Evolutionary conservation across 768 basidiomycete genomes (phyloP), one percentile per base, ranked within the genome.

Genomic region (Wakefieldia striispora): DNA sequence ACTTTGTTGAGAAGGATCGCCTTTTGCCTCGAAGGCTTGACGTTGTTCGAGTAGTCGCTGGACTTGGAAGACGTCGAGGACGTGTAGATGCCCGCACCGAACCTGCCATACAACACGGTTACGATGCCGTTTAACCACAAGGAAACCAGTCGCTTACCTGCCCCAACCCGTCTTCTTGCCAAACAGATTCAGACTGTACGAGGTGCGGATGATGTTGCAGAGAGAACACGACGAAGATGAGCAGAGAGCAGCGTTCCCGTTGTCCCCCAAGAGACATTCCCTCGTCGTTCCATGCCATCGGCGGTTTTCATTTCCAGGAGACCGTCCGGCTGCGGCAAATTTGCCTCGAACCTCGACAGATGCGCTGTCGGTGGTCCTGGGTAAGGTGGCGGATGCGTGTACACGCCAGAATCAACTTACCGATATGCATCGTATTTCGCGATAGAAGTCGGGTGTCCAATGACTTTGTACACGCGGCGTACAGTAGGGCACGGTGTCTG

Each of bases 21-120:
- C 55, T 85, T 85, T 53, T 79, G 64, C 16, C 66, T 63, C 0
- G 82, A 85, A 37, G 74, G 67, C 51, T 75, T 77, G 45, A 76
- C 72, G 51, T 84, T 85, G 44, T 70, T 72, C 11, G 84, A 84
- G 60, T 88, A 88, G 65, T 88, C 85, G 51, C 86, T 82, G 16
- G 85, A 84, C 77, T 87, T 87, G 7, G 85, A 87, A n/a, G 86
- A 86, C 1, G 85, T 87, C n/a, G 83, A 82, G 6, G 84, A 84
- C 1, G 84, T 86, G 60, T 86, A 87, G 36, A 86, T 82, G 21
- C 85, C 85, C 33, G 78, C 78, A 21, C 85, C 85, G 43, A 86
- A 86, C 51, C 84, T 85, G 54, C 17, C 47, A 19, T 24, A 19
- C 36, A 6, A 33, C 14, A 36, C n/a, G 41, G 51, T 61, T 43